Conservation (phyloP, 2,329 filamentous ascomycete genomes). For the Aureobasidium sp. region DNA sequence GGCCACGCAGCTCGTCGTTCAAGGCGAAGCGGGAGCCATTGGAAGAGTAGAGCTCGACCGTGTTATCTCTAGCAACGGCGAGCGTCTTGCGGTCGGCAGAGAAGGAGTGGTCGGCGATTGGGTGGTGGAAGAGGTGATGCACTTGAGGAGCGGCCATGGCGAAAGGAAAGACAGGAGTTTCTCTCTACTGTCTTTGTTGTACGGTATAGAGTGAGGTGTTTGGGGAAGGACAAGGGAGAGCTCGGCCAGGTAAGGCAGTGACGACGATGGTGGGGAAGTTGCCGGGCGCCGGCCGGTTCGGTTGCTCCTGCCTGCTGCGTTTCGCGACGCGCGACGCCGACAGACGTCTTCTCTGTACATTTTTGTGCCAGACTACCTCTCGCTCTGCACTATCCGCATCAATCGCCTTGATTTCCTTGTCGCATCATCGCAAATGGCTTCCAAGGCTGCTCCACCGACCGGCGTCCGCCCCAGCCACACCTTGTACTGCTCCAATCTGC, state of each 20-base stretch:
- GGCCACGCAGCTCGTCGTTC: constrained; percentile 87
- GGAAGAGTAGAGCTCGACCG: constrained; percentile 78
- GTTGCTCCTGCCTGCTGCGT: not conserved
- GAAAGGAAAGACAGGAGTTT: constrained; percentile 64
- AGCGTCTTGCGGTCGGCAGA: constrained; percentile 82
- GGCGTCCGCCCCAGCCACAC: constrained; percentile 38
- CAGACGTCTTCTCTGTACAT: not conserved
- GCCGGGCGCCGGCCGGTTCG: not conserved
- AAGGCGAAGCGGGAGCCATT: constrained; percentile 70
- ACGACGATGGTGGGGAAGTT: constrained; percentile 1
- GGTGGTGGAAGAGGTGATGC: constrained; percentile 92
- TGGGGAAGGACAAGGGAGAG: not conserved
- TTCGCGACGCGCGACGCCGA: not conserved
- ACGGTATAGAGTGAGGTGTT: not conserved
- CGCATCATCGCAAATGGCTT: not conserved
- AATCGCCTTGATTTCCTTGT: not conserved
- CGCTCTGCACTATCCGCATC: not conserved
- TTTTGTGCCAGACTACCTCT: not conserved
- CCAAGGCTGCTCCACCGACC: not conserved
- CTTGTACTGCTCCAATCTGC: constrained; percentile 83
- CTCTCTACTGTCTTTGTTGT: constrained; percentile 85
- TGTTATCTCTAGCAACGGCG: constrained; percentile 83
- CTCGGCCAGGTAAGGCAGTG: not conserved
- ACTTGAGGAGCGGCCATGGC: constrained; percentile 82
- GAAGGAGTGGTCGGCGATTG: constrained; percentile 97